phyloP scores from a whole-genome alignment of 2,329 filamentous ascomycete species.

The Fusarium oxysporum region DNA sequence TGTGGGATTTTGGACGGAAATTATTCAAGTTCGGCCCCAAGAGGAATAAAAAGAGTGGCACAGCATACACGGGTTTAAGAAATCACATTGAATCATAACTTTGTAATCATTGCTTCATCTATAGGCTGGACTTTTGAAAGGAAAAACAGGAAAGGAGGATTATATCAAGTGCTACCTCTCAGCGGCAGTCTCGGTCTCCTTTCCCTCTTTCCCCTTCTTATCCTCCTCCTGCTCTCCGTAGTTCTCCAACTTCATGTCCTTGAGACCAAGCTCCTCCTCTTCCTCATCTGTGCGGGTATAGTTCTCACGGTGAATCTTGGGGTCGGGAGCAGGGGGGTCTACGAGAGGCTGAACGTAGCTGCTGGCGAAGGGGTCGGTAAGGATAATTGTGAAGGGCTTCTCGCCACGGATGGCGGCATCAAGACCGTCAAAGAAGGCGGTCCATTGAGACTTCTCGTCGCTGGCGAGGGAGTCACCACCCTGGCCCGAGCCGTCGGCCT shows the following conservation, averaged over 20 bases:
- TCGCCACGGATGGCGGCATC: conserved; percentile 83
- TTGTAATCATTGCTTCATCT: conserved; percentile 34
- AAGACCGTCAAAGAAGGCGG: conserved; percentile 81
- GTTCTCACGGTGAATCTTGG: conserved; percentile 82
- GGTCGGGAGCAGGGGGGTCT: conserved; percentile 76
- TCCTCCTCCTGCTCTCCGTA: conserved; percentile 68
- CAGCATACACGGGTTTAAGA: background rate
- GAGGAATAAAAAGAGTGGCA: background rate
- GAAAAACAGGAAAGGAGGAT: background rate
- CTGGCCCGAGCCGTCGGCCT: conserved; percentile 68
- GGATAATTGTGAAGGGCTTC: conserved; percentile 81
- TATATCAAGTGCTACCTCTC: conserved; percentile 24
- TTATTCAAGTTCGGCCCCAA: background rate
- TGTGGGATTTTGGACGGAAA: background rate
- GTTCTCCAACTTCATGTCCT: conserved; percentile 91
- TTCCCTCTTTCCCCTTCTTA: conserved; percentile 32
- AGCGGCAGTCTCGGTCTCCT: conserved; percentile 24
- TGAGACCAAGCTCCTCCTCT: conserved; percentile 90
- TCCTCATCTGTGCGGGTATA: conserved; percentile 92
- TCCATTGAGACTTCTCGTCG: conserved; percentile 79
- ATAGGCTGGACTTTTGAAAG: conserved; percentile 26
- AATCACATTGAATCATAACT: conserved; percentile 1
- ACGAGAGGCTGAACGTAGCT: conserved; percentile 95
- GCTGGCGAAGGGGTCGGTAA: conserved; percentile 89
- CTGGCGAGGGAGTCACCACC: conserved; percentile 83